Conservation (phyloP, 345 rosid genomes). For the Clausena lansium region DNA sequence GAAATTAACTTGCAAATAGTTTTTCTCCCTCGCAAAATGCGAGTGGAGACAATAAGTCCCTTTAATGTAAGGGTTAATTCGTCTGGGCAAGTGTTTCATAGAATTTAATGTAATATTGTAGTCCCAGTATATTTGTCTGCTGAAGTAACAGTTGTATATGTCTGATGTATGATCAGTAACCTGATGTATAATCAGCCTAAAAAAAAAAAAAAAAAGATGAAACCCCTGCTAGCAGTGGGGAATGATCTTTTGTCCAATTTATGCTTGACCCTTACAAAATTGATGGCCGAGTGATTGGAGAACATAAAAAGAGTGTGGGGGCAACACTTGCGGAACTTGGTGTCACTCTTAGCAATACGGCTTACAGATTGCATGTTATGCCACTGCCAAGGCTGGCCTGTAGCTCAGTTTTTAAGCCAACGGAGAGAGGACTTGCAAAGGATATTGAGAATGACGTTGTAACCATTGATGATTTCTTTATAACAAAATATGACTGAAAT, state of each 20-base stretch:
- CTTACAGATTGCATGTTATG: slow-evolving; percentile 86
- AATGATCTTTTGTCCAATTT: slow-evolving; percentile 91
- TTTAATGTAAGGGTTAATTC: no score
- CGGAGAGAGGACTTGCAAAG: slow-evolving; percentile 95
- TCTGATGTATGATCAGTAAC: no score
- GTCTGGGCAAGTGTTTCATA: no score
- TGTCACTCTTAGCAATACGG: slow-evolving; percentile 84
- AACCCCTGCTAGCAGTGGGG: slow-evolving; percentile 85
- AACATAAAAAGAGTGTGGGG: slow-evolving; percentile 96
- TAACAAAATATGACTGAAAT: slow-evolving; percentile 92
- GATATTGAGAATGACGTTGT: slow-evolving; percentile 88
- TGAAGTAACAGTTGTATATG: no score
- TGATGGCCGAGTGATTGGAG: slow-evolving; percentile 97
- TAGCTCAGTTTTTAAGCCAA: slow-evolving; percentile 88
- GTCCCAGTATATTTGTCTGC: no score
- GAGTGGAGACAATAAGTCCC: no score
- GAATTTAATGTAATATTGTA: no score
- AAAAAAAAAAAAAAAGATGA: no score
- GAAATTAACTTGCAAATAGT: no score
- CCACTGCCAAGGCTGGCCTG: slow-evolving; percentile 89
- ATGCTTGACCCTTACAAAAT: slow-evolving; percentile 91
- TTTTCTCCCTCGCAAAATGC: no score
- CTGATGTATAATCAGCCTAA: no score
- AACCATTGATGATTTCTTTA: slow-evolving; percentile 89
- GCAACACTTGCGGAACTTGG: slow-evolving; percentile 94